Percentiles rank a stretch among this genome's conserved stretches.
These are phyloP conservation scores for Tetrahymena elliotti DNA, from an alignment of 73 alveolate species.

Conservation along the genomic window DNA sequence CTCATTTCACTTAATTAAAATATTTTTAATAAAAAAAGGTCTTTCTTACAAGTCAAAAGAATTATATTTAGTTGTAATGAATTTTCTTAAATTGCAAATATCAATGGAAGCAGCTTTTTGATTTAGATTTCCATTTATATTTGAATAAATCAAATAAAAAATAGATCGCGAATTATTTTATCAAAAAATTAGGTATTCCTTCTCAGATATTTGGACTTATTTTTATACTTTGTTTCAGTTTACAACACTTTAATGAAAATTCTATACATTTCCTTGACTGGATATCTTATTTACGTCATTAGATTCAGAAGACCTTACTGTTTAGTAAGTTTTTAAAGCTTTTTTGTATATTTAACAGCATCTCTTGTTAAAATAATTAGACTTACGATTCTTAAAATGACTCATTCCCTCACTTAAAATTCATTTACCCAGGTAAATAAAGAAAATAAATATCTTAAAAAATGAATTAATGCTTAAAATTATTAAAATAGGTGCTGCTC, in stretches of 20 bases:
- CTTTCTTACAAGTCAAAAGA: conserved; percentile 85
- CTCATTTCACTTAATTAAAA: neutral
- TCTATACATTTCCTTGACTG: conserved; percentile 62
- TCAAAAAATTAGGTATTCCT: conserved; percentile 31
- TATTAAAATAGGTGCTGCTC: conserved; percentile 64
- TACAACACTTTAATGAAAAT: conserved; percentile 84
- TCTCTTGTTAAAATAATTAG: conserved; percentile 2
- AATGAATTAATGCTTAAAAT: no score
- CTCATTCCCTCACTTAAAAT: conserved; percentile 73
- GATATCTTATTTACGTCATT: conserved; percentile 67
- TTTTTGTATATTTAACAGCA: neutral
- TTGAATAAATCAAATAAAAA: neutral
- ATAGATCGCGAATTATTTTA: neutral
- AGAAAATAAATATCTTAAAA: no score
- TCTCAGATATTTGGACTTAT: conserved; percentile 74
- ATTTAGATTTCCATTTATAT: neutral
- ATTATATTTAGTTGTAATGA: conserved; percentile 61
- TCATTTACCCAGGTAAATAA: conserved; percentile 48
- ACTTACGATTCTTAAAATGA: conserved; percentile 77
- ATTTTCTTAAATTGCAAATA: neutral
- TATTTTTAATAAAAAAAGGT: conserved; percentile 33
- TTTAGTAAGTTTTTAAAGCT: conserved; percentile 43
- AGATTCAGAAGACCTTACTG: conserved; percentile 71
- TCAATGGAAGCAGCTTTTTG: neutral
- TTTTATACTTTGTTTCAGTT: conserved; percentile 71